Evolutionary conservation across 1,284 basidiomycete species (phyloP).

Genomic region (Leccinum pachyderme): DNA sequence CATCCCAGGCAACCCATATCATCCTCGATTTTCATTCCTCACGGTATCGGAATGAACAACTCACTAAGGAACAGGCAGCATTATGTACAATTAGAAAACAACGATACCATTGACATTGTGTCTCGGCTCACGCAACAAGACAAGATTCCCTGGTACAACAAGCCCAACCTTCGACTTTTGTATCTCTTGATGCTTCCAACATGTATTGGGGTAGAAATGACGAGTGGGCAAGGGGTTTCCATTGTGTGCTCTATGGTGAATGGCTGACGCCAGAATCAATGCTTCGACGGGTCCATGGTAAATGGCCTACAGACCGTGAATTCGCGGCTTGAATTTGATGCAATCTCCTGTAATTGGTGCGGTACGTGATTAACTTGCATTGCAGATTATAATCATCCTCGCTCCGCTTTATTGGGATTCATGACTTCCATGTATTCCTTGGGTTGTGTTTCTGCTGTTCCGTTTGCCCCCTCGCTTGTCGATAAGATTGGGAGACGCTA

Average conservation of each 20-base stretch:
- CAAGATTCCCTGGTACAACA: constrained; percentile 51
- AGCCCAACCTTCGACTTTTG: constrained; percentile 36
- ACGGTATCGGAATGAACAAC: not conserved
- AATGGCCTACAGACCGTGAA: constrained; percentile 17
- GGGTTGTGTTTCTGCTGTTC: constrained; percentile 12
- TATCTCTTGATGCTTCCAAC: constrained; percentile 54
- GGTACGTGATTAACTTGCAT: not conserved
- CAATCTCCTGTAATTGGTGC: not conserved
- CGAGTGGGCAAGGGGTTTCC: constrained; percentile 45
- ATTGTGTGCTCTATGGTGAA: not conserved
- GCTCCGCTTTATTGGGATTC: constrained; percentile 17
- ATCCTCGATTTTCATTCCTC: not conserved
- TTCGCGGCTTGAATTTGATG: constrained; percentile 22
- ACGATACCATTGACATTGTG: constrained; percentile 43
- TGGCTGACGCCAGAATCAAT: constrained; percentile 1
- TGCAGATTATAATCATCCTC: constrained; percentile 21
- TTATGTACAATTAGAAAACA: not conserved
- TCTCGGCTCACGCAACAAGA: constrained; percentile 46
- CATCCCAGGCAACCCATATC: too few species aligned
- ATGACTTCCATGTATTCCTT: constrained; percentile 18
- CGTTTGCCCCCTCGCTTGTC: constrained; percentile 11
- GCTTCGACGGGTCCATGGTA: constrained; percentile 17
- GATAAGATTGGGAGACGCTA: constrained; percentile 20
- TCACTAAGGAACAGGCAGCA: not conserved
- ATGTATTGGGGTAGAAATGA: constrained; percentile 62